Percentiles rank a stretch among this genome's conserved stretches.
Evolutionary conservation across 192 early-diverging fungal species (phyloP).

Genomic region (Entomortierella chlamydospora): DNA sequence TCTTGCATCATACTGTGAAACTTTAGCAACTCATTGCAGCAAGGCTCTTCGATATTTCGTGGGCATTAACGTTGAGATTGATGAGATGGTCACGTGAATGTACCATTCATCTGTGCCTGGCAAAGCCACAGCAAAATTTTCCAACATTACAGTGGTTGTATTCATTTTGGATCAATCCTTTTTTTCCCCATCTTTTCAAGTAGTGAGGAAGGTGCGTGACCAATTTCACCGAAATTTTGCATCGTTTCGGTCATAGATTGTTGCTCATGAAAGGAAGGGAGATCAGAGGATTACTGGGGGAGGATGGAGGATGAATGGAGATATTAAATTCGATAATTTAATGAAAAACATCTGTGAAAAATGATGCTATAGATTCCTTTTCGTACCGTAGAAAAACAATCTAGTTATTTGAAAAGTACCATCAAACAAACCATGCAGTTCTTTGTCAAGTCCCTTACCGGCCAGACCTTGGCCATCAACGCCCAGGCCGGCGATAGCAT

Average conservation of each 20-base stretch:
- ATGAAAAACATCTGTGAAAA: too few species aligned
- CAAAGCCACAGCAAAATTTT: slow-evolving; percentile 20
- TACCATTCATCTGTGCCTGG: too few species aligned
- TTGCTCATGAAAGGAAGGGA: neutral
- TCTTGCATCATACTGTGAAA: too few species aligned
- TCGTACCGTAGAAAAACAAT: slow-evolving; percentile 62
- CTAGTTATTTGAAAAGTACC: slow-evolving; percentile 65
- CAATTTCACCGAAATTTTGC: neutral
- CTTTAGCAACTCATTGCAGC: too few species aligned
- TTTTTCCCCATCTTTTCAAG: slow-evolving; percentile 57
- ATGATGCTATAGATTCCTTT: slow-evolving; percentile 53
- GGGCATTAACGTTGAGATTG: too few species aligned
- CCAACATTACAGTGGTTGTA: neutral
- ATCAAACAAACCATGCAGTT: slow-evolving; percentile 61
- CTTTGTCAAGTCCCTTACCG: slow-evolving; percentile 73
- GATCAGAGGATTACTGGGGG: too few species aligned
- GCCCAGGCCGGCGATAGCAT: slow-evolving; percentile 60
- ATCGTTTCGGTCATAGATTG: too few species aligned
- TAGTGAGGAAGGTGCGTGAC: slow-evolving; percentile 64
- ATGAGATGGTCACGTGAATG: too few species aligned
- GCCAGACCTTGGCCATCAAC: slow-evolving; percentile 70
- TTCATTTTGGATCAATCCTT: slow-evolving; percentile 30
- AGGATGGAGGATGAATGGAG: too few species aligned
- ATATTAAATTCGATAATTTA: too few species aligned
- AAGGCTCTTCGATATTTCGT: too few species aligned